Base-by-base conservation (phyloP, 306 rosid genomes). In the Carpinus viminea region DNA sequence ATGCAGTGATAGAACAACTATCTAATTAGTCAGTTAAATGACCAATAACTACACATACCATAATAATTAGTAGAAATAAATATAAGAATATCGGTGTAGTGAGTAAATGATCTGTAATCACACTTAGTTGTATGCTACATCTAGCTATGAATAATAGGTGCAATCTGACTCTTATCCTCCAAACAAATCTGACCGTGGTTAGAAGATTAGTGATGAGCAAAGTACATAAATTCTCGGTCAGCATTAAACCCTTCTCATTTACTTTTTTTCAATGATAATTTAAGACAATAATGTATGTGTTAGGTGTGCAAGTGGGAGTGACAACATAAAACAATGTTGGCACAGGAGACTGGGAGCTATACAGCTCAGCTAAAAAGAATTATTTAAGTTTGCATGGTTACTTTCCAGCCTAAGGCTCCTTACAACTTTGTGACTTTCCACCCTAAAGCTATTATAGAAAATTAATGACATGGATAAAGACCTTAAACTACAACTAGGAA, bases 1-100 rank as follows among this genome's bases (percentile, higher is more conserved):
- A 45, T 68, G 62, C 76, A 53, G 21, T n/a, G 26, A 69, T 11
- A 80, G 6, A 74, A 78, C 56, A 80, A 70, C 74, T 36, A 21
- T 73, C 73, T 66, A 80, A 70, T 28, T 12, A 47, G n/a, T 66
- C 28, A 18, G 51, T 38, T 3, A 41, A 3, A 64, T 64, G 11
- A 0, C 26, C 72, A 66, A 43, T 41, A 43, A 41, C 24, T 17
- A 54, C 7, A 24, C 18, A 53, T 9, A 55, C 3, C 17, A 20
- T 62, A 47, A n/a, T 51, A 47, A 55, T 1, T 15, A 5, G 48
- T 73, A 24, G 17, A 51, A 28, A 64, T 50, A 36, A 69, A 72
- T 20, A 6, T 41, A 41, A 47, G 38, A 57, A 41, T 55, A 68
- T 11, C 8, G 8, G 8, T 10, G 34, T 45, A 64, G 8, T 21